Base-by-base conservation (phyloP, 1,284 basidiomycete species). In the Ceratobasidium sp. region DNA sequence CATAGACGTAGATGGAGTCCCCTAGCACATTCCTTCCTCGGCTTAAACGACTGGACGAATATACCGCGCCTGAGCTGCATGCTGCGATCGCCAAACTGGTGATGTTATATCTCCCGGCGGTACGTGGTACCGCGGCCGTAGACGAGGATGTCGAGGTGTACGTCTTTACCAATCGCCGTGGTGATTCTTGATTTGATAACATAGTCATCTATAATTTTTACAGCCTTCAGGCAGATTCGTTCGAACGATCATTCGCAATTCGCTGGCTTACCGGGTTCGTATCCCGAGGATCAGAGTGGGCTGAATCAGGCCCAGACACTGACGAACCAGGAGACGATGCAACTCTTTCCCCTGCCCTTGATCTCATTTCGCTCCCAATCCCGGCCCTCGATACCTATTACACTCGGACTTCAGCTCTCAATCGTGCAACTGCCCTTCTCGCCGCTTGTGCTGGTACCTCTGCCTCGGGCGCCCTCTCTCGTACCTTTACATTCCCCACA, bases 241-340 rank as follows among this genome's bases (percentile, higher is more conserved):
- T 93, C 82, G 94, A 95, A 83, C 88, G 91, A 12, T 83, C 88
- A 0, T 91, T 92, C 80, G 87, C 91, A 0, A 87, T 93, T 16
- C 88, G 88, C 77, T 95, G 93, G 93, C 86, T 95, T 27, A 92
- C 89, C 1, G 83, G 88, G 1, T 86, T 94, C 62, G 84, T 94
- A 33, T 85, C 88, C 59, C 89, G 91, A 1, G 79, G 89, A 0
- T 90, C 90, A 78, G 77, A 81, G 1, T 93, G 90, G 89, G 81
- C 88, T 3, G 81, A 79, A 69, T 50, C 62, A 60, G 33, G 6
- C 35, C 55, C 79, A 82, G 23, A 83, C 85, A 44, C 86, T 86
- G 48, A 82, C 78, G 83, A 66, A 79, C 84, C 38, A 82, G 87
- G 66, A 81, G 81, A 27, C 79, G 3, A 23, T 7, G n/a, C 59